Conservation (phyloP, 1,284 basidiomycete species). For the Naganishia sp. region DNA sequence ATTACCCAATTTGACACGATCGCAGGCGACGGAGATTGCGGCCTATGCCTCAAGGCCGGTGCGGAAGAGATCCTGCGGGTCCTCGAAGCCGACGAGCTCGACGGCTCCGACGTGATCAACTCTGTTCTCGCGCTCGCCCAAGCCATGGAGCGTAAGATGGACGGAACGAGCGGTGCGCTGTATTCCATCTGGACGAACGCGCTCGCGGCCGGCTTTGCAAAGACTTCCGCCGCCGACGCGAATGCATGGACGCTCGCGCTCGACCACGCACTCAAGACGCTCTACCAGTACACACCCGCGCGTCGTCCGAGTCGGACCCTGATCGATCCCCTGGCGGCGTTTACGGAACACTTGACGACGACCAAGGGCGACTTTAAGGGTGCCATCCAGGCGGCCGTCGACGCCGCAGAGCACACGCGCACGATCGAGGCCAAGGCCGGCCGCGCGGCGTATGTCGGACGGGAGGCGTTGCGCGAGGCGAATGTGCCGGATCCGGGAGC, state of each 20-base stretch:
- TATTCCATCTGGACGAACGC: conserved; percentile 72
- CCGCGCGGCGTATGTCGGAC: conserved; percentile 82
- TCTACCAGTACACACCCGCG: conserved; percentile 86
- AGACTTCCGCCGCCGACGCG: conserved; percentile 52
- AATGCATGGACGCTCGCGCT: conserved; percentile 68
- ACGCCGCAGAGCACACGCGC: conserved; percentile 70
- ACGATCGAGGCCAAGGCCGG: conserved; percentile 82
- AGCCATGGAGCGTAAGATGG: conserved; percentile 65
- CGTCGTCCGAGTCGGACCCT: conserved; percentile 86
- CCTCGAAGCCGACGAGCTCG: conserved; percentile 56
- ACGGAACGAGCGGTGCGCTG: conserved; percentile 85
- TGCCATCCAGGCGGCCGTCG: conserved; percentile 66
- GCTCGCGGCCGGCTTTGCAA: conserved; percentile 72
- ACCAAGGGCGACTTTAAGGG: conserved; percentile 55
- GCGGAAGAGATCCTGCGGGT: conserved; percentile 56
- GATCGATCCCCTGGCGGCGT: conserved; percentile 85
- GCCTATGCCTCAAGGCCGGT: conserved; percentile 77
- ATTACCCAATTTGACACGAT: conserved; percentile 84
- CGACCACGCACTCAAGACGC: conserved; percentile 64
- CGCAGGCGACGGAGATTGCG: conserved; percentile 64
- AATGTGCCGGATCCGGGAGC: conserved; percentile 84
- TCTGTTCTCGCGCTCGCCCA: conserved; percentile 69
- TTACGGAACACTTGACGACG: conserved; percentile 61
- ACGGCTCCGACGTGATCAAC: conserved; percentile 64
- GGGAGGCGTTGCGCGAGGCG: conserved; percentile 67